Conservation (phyloP, 78 protist species). For the Dictyostelium brefeldianum region DNA sequence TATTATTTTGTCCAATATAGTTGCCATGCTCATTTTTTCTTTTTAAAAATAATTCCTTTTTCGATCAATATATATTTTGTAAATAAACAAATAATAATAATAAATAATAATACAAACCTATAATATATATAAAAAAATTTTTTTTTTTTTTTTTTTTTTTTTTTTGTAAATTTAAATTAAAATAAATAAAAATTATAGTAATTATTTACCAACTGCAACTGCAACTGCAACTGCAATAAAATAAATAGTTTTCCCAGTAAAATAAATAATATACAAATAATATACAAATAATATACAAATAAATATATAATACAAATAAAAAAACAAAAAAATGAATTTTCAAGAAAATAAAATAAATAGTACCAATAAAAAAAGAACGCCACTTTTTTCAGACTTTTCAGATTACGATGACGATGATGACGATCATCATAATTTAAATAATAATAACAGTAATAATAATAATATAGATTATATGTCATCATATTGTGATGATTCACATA, state of each 20-base stretch:
- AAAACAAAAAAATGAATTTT: neutral
- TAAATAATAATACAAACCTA: no score
- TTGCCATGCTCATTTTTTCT: no score
- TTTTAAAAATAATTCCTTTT: no score
- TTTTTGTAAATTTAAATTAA: neutral
- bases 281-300: neutral
- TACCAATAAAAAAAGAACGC: neutral
- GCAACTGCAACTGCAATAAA: no score
- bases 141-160: neutral
- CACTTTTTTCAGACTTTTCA: neutral
- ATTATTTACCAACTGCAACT: neutral
- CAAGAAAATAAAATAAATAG: neutral
- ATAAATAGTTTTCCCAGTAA: neutral
- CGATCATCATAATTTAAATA: neutral
- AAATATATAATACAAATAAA: neutral
- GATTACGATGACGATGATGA: slow-evolving; percentile 23
- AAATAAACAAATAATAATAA: no score
- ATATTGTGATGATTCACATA: neutral
- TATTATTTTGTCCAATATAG: no score
- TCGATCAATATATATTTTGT: no score
- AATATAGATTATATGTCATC: neutral
- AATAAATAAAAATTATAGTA: neutral
- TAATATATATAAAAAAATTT: no score
- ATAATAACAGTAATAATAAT: no score
- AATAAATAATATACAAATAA: neutral